Evolutionary conservation across 805 yeast species (phyloP).

Genomic region (Wickerhamiella hasegawae): DNA sequence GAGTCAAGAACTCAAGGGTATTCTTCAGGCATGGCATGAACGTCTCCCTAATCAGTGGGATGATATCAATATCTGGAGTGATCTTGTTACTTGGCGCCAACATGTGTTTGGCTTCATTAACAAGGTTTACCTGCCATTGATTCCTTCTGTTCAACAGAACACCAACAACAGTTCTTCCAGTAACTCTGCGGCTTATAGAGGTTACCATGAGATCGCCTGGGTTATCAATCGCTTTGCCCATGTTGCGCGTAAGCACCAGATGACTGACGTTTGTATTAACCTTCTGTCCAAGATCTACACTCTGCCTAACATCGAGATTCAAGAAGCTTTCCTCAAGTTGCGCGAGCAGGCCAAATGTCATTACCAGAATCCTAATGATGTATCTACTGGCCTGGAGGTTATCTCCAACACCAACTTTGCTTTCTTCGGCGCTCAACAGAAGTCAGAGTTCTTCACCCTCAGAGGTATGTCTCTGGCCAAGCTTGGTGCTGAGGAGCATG

Average conservation of each 20-base stretch:
- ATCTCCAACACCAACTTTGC: slow-evolving; percentile 92
- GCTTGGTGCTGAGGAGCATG: slow-evolving; percentile 79
- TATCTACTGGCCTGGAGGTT: slow-evolving; percentile 91
- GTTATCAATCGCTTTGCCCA: slow-evolving; percentile 96
- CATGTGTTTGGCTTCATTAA: slow-evolving; percentile 95
- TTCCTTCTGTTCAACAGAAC: slow-evolving; percentile 63
- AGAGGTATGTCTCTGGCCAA: slow-evolving; percentile 97
- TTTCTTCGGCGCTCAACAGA: slow-evolving; percentile 92
- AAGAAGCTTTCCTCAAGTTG: slow-evolving; percentile 88
- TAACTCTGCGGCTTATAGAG: slow-evolving; percentile 89
- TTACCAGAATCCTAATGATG: slow-evolving; percentile 77
- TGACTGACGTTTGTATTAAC: slow-evolving; percentile 91
- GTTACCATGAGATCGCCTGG: slow-evolving; percentile 98
- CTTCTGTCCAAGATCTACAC: slow-evolving; percentile 90
- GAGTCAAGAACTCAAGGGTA: slow-evolving; percentile 87
- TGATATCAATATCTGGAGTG: slow-evolving; percentile 96
- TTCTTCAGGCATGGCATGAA: slow-evolving; percentile 95
- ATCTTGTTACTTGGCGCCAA: slow-evolving; percentile 94
- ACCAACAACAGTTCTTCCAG: slow-evolving; percentile 39
- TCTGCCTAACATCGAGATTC: slow-evolving; percentile 92
- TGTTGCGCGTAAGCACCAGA: slow-evolving; percentile 90
- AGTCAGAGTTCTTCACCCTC: slow-evolving; percentile 92
- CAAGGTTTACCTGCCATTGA: slow-evolving; percentile 82
- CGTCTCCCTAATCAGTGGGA: slow-evolving; percentile 95
- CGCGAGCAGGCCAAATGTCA: slow-evolving; percentile 98